These are phyloP conservation scores for Apophysomyces sp. DNA, from an alignment of 371 early-diverging fungal genomes.

Conservation along the genomic window DNA sequence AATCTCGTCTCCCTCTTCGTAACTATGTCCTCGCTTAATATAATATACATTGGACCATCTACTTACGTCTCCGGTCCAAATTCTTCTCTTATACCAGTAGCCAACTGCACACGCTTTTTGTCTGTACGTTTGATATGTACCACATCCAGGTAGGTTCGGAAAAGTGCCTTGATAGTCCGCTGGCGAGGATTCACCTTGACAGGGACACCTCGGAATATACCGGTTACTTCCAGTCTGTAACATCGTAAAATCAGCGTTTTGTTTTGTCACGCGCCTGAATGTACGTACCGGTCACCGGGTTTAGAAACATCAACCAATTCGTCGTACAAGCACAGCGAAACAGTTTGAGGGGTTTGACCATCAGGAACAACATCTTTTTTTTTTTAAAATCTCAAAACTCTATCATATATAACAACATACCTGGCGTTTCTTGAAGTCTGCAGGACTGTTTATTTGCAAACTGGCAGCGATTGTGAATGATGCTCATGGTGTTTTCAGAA, in stretches of 20 bases:
- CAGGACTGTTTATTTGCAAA: constrained; percentile 98
- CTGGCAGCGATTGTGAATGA: constrained; percentile 92
- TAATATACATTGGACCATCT: not conserved
- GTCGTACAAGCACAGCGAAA: constrained; percentile 91
- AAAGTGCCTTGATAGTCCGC: constrained; percentile 91
- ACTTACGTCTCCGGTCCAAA: constrained; percentile 53
- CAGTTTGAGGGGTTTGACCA: constrained; percentile 99
- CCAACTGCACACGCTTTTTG: constrained; percentile 64
- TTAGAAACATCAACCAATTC: constrained; percentile 95
- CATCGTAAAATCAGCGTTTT: not conserved
- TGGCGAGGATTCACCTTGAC: constrained; percentile 94
- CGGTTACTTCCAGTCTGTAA: constrained; percentile 87
- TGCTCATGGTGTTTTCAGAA: constrained; percentile 77
- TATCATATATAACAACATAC: constrained; percentile 25
- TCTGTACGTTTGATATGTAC: constrained; percentile 88
- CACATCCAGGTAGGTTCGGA: constrained; percentile 97
- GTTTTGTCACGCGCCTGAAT: not conserved
- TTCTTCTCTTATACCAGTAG: constrained; percentile 33
- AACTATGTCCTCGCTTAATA: constrained; percentile 18
- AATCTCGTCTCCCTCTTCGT: constrained; percentile 70
- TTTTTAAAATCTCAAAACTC: not conserved
- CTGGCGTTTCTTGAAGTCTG: constrained; percentile 98
- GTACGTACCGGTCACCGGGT: constrained; percentile 90
- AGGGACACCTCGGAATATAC: constrained; percentile 96
- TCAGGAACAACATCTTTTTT: constrained; percentile 91